phyloP scores from a whole-genome alignment of 352 stramenopile genomes.

The Plasmopara muralis region DNA sequence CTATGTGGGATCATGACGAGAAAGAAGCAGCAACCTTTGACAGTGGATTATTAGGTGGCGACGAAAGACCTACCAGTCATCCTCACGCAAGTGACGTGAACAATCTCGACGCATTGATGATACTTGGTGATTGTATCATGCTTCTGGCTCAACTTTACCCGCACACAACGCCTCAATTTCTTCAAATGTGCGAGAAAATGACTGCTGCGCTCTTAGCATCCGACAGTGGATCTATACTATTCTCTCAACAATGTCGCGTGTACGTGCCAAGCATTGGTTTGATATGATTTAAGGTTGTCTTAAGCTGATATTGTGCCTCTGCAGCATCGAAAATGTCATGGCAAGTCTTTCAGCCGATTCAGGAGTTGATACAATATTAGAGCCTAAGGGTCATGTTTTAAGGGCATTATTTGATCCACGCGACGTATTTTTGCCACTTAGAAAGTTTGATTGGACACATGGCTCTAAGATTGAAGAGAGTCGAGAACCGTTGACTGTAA shows the following conservation, averaged over 20 bases:
- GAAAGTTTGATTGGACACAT: conserved; percentile 6
- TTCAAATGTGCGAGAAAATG: conserved; percentile 30
- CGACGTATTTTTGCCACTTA: conserved; percentile 28
- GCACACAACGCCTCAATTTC: conserved; percentile 16
- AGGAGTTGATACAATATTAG: not conserved
- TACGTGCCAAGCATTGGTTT: conserved; percentile 11
- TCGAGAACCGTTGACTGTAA: conserved; percentile 29
- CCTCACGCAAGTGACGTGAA: conserved; percentile 13
- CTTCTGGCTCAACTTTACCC: conserved; percentile 26
- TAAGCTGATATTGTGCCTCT: conserved; percentile 4
- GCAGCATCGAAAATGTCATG: conserved; percentile 25
- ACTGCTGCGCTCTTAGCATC: conserved; percentile 13
- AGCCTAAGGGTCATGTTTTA: conserved; percentile 1
- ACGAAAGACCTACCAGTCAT: conserved; percentile 11
- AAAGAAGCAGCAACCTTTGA: conserved; percentile 32
- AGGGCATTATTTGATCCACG: conserved; percentile 37
- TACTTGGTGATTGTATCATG: conserved; percentile 35
- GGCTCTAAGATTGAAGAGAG: conserved; percentile 8
- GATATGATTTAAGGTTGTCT: not conserved
- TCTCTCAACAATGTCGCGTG: conserved; percentile 24
- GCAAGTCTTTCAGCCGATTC: conserved; percentile 7
- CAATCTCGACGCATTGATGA: conserved; percentile 28
- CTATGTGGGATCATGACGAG: conserved; percentile 21
- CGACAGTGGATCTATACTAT: conserved; percentile 9
- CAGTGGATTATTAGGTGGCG: conserved; percentile 30